These are phyloP conservation scores for Globisporangium cylindrosporum DNA, from an alignment of 352 stramenopile species.

Conservation along the genomic window DNA sequence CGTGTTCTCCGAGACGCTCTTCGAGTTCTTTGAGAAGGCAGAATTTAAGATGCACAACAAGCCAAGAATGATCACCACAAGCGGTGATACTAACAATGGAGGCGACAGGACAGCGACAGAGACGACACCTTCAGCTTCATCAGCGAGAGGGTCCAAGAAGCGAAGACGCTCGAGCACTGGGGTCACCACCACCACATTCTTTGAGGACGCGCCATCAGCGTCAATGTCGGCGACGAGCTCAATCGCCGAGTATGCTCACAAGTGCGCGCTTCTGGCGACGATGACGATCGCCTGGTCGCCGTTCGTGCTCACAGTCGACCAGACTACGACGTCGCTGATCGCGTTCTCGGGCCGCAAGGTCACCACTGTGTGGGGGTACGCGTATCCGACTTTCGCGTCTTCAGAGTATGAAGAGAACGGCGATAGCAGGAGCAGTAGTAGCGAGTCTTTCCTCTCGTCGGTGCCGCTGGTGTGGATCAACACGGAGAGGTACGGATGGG, in stretches of 20 bases:
- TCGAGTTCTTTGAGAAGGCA: constrained; percentile 50
- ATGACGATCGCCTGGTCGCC: constrained; percentile 70
- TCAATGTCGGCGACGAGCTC: constrained; percentile 23
- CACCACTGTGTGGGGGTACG: constrained; percentile 71
- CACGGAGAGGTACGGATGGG: constrained; percentile 73
- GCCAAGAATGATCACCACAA: background rate
- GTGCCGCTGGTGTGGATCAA: constrained; percentile 42
- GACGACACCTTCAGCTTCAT: background rate
- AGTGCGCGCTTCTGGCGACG: constrained; percentile 57
- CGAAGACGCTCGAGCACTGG: constrained; percentile 8
- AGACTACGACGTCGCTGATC: constrained; percentile 57
- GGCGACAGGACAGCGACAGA: background rate
- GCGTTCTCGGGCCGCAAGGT: constrained; percentile 60
- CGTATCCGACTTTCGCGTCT: constrained; percentile 37
- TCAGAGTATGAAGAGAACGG: constrained; percentile 5
- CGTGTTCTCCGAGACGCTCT: constrained; percentile 72
- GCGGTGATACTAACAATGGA: background rate
- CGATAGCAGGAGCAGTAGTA: background rate
- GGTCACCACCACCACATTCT: background rate
- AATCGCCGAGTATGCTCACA: constrained; percentile 57
- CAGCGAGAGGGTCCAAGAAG: constrained; percentile 25
- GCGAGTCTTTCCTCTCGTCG: constrained; percentile 27
- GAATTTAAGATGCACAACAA: constrained; percentile 30
- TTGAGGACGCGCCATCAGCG: background rate
- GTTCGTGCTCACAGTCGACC: constrained; percentile 45